A percentile compares a stretch with the other conserved stretches of the same genome.
phyloP scores from a whole-genome alignment of 1,139 yeast genomes.

The Saccharomyces uvarum region DNA sequence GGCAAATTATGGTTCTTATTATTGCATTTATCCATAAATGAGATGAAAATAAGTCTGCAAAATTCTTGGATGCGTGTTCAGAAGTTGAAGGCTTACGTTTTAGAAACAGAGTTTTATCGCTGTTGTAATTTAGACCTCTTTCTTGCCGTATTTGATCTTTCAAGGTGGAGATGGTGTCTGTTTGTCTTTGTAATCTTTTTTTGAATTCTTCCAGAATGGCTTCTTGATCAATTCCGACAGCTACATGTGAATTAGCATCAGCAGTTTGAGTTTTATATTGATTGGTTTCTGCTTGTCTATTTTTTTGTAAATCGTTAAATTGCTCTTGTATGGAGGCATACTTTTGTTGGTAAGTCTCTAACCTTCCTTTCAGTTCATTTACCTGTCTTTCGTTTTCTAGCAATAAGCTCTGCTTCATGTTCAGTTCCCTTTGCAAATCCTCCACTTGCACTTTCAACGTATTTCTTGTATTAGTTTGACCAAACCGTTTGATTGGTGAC shows the following conservation, averaged over 20 bases:
- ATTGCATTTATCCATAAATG: background rate
- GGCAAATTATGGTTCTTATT: background rate
- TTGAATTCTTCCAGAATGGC: constrained; percentile 25
- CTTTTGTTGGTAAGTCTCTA: background rate
- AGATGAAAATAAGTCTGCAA: background rate
- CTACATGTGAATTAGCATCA: background rate
- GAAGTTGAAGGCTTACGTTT: background rate
- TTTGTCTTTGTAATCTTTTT: constrained; percentile 26
- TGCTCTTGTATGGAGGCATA: constrained; percentile 19
- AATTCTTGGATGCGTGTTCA: background rate
- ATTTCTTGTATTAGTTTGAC: background rate
- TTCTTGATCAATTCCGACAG: constrained; percentile 16
- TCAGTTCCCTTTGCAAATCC: constrained; percentile 2
- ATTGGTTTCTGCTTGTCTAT: background rate
- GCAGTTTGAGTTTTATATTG: background rate
- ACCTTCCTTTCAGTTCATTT: background rate
- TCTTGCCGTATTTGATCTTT: constrained; percentile 9
- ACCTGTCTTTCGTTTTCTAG: constrained; percentile 2
- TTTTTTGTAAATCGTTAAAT: constrained; percentile 11
- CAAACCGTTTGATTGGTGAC: background rate
- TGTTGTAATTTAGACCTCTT: background rate
- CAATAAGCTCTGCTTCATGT: background rate
- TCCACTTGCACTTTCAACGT: constrained; percentile 2
- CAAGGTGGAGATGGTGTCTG: constrained; percentile 18
- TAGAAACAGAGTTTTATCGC: background rate